Evolutionary conservation across 768 basidiomycete species (phyloP).

Genomic region (Mycena polygramma): DNA sequence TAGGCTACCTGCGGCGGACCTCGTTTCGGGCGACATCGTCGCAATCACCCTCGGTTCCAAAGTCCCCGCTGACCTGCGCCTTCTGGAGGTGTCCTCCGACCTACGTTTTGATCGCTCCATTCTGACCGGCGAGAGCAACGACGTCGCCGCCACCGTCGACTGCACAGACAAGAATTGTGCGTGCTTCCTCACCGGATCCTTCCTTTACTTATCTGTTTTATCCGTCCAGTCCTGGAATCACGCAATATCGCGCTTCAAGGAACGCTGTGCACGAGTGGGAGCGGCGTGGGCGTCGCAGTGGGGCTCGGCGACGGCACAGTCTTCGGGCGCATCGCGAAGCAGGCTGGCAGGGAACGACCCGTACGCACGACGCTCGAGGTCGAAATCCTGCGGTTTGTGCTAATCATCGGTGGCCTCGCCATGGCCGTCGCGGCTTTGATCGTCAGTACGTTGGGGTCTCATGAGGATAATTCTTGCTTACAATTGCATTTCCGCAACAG

Average conservation of each 20-base stretch:
- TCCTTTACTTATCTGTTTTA: not conserved
- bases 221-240: slow-evolving; percentile 48
- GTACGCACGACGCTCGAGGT: slow-evolving; percentile 63
- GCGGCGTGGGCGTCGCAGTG: slow-evolving; percentile 61
- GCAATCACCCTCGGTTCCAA: slow-evolving; percentile 74
- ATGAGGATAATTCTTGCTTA: not conserved
- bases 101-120: slow-evolving; percentile 73
- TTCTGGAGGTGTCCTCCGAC: slow-evolving; percentile 71
- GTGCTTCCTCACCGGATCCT: slow-evolving; percentile 26
- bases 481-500: slow-evolving; percentile 25
- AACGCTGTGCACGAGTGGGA: slow-evolving; percentile 64
- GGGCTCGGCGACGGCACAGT: slow-evolving; percentile 65
- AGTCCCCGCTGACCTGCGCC: slow-evolving; percentile 77
- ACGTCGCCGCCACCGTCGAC: slow-evolving; percentile 47
- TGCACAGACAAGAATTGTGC: slow-evolving; percentile 52
- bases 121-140: slow-evolving; percentile 71
- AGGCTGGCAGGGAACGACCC: slow-evolving; percentile 53
- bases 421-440: slow-evolving; percentile 59
- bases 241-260: slow-evolving; percentile 73
- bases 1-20: slow-evolving; percentile 68
- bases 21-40: slow-evolving; percentile 78
- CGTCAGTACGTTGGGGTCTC: slow-evolving; percentile 62
- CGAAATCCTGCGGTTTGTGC: slow-evolving; percentile 68
- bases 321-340: slow-evolving; percentile 56
- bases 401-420: slow-evolving; percentile 64